These are phyloP conservation scores for Sporobolomyces pararoseus DNA, from an alignment of 768 basidiomycete species.

Conservation along the genomic window DNA sequence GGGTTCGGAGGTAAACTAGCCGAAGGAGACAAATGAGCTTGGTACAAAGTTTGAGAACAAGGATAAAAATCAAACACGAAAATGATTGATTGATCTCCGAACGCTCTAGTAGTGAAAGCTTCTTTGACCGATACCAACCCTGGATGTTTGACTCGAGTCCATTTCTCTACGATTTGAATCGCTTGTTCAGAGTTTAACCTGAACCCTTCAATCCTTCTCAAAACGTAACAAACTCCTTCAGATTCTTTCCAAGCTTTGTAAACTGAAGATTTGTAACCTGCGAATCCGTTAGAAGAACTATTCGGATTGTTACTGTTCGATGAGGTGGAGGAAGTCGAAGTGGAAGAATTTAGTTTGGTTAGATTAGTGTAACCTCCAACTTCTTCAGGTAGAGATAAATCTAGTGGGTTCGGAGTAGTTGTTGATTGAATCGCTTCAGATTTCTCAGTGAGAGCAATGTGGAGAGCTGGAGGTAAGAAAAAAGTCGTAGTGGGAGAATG, in stretches of 20 bases:
- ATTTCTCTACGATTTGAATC: slow-evolving; percentile 75
- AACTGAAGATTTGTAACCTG: slow-evolving; percentile 72
- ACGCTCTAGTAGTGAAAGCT: slow-evolving; percentile 90
- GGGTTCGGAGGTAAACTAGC: slow-evolving; percentile 42
- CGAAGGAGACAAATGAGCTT: slow-evolving; percentile 63
- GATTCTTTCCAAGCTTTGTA: slow-evolving; percentile 73
- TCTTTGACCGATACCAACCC: slow-evolving; percentile 76
- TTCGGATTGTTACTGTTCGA: too few relatives aligned
- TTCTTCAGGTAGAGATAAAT: slow-evolving; percentile 71
- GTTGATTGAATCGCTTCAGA: slow-evolving; percentile 47
- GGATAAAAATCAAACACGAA: slow-evolving; percentile 88
- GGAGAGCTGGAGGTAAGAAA: slow-evolving; percentile 78
- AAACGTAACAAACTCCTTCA: slow-evolving; percentile 71
- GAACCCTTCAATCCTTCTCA: slow-evolving; percentile 86
- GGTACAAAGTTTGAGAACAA: slow-evolving; percentile 69
- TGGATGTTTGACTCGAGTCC: slow-evolving; percentile 80
- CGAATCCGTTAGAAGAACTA: too few relatives aligned
- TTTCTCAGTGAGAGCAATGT: slow-evolving; percentile 51
- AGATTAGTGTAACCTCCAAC: slow-evolving; percentile 86
- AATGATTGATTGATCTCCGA: slow-evolving; percentile 86
- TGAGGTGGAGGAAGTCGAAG: neutral
- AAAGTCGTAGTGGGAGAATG: slow-evolving; percentile 54
- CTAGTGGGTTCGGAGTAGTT: slow-evolving; percentile 45
- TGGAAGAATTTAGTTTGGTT: slow-evolving; percentile 62
- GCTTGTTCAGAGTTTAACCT: slow-evolving; percentile 75